phyloP scores from a whole-genome alignment of 1,139 yeast genomes.

The Kodamaea plutei region DNA sequence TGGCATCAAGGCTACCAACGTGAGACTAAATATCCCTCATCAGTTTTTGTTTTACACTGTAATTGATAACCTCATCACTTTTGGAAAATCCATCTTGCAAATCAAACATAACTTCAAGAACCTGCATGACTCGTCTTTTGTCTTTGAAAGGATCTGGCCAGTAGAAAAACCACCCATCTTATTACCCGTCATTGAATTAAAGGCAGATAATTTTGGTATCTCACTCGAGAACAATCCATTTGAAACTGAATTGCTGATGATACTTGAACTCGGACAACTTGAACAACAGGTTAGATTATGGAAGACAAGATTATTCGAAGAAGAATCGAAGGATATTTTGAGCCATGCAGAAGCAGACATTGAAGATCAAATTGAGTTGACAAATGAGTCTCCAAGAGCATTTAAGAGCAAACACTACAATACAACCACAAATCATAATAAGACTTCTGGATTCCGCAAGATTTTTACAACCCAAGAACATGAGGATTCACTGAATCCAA shows the following conservation, averaged over 20 bases:
- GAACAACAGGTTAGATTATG: constrained; percentile 35
- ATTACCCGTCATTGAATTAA: constrained; percentile 31
- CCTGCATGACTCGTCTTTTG: constrained; percentile 33
- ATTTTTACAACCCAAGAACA: not conserved
- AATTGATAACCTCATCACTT: constrained; percentile 60
- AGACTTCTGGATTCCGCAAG: not conserved
- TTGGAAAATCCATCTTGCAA: constrained; percentile 57
- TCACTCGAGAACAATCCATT: constrained; percentile 42
- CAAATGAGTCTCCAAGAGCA: constrained; percentile 4
- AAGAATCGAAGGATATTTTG: constrained; percentile 14
- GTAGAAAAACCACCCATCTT: constrained; percentile 24
- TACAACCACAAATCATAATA: not conserved
- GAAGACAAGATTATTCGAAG: constrained; percentile 29
- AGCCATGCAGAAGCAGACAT: constrained; percentile 12
- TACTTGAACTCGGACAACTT: constrained; percentile 34
- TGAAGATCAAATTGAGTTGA: constrained; percentile 13
- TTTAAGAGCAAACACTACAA: not conserved
- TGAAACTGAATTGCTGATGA: constrained; percentile 37
- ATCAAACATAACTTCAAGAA: constrained; percentile 47
- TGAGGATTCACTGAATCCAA: not conserved
- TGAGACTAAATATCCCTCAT: constrained; percentile 49
- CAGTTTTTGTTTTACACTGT: constrained; percentile 63
- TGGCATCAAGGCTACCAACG: constrained; percentile 21
- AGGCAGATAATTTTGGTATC: constrained; percentile 31
- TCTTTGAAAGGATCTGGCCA: constrained; percentile 35